Evolutionary conservation across 192 early-diverging fungal species (phyloP), one percentile per base, ranked within the genome.

Genomic region (Linnemannia zychae): DNA sequence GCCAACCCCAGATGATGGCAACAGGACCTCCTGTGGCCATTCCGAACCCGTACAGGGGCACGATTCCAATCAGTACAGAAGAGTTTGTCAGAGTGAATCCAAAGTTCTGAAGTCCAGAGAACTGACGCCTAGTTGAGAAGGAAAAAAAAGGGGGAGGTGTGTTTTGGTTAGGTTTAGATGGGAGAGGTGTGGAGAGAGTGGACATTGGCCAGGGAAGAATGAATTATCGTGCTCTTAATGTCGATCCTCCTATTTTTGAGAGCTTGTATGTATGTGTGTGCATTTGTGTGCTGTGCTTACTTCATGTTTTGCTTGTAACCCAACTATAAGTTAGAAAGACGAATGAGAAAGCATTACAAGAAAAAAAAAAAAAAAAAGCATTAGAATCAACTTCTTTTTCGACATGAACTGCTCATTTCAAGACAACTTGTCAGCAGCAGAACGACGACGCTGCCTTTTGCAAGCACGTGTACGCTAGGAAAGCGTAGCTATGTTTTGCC

Each of bases 1-100:
- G 22, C 91, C 91, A 92, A 7, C 91, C 91, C 88, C 88, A 92
- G 38, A 90, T 84, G 5, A 83, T 79, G 40, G 71, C 81, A 15
- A 91, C 53, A 16, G 91, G 86, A 38, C 91, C 91, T 68, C 88
- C 91, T 33, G 80, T 75, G 22, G 49, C 60, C 87, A 91, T 86
- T 31, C 89, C 79, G 67, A 90, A 86, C 20, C 89, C 86, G 71
- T 82, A 89, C 53, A 91, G 48, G 37, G 82, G 82, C 3, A 84
- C 76, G 53, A 84, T 84, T 63, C 82, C 82, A n/a, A 84, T 84
- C 38, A 84, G 50, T 22, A 84, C 82, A 7, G 82, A 84, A 7
- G 82, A 38, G 44, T 84, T 84, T 33, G 82, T 84, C 44, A 84
- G 47, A 6, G 82, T 84, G 48, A 84, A 84, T 18, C 82, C 82